phyloP scores from a whole-genome alignment of 1,284 basidiomycete genomes.

The Boletus hoseneyae region DNA sequence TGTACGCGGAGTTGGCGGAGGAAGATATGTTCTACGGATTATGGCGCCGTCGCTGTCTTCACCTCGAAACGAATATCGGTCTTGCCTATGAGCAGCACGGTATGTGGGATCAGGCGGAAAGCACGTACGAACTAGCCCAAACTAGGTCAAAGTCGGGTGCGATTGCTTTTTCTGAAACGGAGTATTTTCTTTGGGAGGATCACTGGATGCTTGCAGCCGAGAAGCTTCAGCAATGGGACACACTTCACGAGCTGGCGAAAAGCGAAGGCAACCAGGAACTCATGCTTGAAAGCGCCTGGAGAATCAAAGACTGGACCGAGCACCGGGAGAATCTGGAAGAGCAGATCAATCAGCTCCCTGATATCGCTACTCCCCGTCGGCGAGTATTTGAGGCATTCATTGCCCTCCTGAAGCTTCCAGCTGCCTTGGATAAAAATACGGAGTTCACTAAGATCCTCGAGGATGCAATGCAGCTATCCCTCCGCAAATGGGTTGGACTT shows the following conservation, averaged over 20 bases:
- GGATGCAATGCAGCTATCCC: conserved; percentile 94
- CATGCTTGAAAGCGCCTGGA: conserved; percentile 94
- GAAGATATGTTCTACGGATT: conserved; percentile 98
- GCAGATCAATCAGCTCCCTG: conserved; percentile 79
- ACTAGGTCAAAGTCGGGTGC: conserved; percentile 79
- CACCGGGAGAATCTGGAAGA: conserved; percentile 82
- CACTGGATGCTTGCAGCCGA: conserved; percentile 97
- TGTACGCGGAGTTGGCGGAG: conserved; percentile 94
- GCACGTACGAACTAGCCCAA: conserved; percentile 90
- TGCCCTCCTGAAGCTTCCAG: conserved; percentile 70
- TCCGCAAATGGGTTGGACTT: conserved; percentile 94
- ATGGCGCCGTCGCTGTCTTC: conserved; percentile 88
- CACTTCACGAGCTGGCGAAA: conserved; percentile 89
- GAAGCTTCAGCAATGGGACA: conserved; percentile 98
- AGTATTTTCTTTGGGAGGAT: conserved; percentile 99
- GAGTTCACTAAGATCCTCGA: conserved; percentile 89
- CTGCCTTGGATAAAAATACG: conserved; percentile 64
- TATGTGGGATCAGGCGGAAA: conserved; percentile 93
- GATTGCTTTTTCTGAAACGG: conserved; percentile 91
- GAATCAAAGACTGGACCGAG: conserved; percentile 88
- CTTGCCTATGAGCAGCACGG: conserved; percentile 97
- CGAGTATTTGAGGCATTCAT: conserved; percentile 97
- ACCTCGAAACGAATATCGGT: conserved; percentile 89
- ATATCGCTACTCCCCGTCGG: conserved; percentile 88
- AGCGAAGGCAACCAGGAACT: conserved; percentile 92